phyloP scores from a whole-genome alignment of 2,329 filamentous ascomycete species.

The Botrytis elliptica region DNA sequence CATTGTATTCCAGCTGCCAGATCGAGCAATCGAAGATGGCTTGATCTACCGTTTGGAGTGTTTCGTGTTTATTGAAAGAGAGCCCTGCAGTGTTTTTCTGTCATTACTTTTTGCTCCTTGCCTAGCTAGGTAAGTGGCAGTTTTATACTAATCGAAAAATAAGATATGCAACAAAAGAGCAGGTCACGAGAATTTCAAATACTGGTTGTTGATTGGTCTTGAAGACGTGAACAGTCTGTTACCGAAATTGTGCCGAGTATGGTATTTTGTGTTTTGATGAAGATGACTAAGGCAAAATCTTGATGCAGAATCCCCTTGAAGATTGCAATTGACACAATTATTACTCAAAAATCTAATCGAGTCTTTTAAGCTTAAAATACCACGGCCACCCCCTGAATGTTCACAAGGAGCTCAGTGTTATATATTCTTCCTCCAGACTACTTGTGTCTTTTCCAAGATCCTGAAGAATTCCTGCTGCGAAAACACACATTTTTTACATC shows the following conservation, averaged over 20 bases:
- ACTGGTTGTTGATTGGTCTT: not conserved
- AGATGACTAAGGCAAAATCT: not conserved
- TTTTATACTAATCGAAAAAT: not conserved
- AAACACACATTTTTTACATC: too few relatives aligned
- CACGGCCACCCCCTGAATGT: not conserved
- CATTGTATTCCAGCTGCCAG: not conserved
- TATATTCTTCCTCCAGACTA: not conserved
- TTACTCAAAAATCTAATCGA: not conserved
- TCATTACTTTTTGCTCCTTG: not conserved
- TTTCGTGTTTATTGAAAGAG: not conserved
- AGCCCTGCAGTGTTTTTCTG: not conserved
- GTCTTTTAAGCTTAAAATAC: not conserved
- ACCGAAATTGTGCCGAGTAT: not conserved
- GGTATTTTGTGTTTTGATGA: not conserved
- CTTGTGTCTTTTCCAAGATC: not conserved
- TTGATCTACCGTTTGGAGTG: not conserved
- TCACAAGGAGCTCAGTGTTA: not conserved
- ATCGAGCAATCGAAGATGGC: not conserved
- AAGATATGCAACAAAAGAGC: not conserved
- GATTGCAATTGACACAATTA: too few relatives aligned
- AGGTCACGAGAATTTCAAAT: not conserved
- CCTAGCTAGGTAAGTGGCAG: not conserved
- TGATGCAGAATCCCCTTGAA: not conserved
- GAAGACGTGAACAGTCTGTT: not conserved
- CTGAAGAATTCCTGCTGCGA: too few relatives aligned